phyloP scores from a whole-genome alignment of 148 eudicot species.

The Spergularia bocconei region DNA sequence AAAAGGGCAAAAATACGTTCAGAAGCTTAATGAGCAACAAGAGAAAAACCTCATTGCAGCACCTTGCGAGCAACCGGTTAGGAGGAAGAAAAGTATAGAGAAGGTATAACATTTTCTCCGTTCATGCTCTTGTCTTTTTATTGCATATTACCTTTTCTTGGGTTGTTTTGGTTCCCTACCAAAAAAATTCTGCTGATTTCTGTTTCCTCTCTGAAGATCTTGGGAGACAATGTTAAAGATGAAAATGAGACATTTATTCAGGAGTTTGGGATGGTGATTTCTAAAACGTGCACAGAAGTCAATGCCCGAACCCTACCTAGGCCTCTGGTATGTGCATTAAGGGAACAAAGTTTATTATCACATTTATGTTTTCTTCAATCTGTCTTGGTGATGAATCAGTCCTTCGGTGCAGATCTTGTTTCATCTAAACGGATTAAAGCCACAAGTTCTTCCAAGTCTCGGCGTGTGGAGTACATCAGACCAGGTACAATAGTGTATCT shows the following conservation, averaged over 20 bases:
- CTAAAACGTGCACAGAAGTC: conserved; percentile 34
- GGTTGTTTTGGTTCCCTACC: background rate
- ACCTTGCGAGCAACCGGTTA: conserved; percentile 70
- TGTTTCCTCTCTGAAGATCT: conserved; percentile 42
- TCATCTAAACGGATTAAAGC: conserved; percentile 45
- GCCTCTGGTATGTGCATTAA: conserved; percentile 50
- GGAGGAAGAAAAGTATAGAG: conserved; percentile 43
- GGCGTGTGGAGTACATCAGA: conserved; percentile 90
- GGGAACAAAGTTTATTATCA: background rate
- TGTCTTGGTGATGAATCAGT: background rate
- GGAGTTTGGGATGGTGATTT: conserved; percentile 68
- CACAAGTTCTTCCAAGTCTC: conserved; percentile 47
- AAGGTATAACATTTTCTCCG: conserved; percentile 34
- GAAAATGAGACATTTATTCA: conserved; percentile 33
- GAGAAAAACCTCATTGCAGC: conserved; percentile 61
- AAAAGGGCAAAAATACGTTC: conserved; percentile 56
- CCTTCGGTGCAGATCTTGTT: conserved; percentile 52
- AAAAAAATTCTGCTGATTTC: background rate
- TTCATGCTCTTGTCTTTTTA: background rate
- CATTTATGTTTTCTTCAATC: background rate
- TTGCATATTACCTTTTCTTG: background rate
- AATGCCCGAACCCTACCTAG: conserved; percentile 77
- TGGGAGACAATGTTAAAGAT: conserved; percentile 36
- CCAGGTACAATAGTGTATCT: conserved; percentile 37
- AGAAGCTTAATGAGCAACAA: conserved; percentile 67